phyloP scores from a whole-genome alignment of 495 filamentous ascomycete species.

The Hypomontagnella submonticulosa region DNA sequence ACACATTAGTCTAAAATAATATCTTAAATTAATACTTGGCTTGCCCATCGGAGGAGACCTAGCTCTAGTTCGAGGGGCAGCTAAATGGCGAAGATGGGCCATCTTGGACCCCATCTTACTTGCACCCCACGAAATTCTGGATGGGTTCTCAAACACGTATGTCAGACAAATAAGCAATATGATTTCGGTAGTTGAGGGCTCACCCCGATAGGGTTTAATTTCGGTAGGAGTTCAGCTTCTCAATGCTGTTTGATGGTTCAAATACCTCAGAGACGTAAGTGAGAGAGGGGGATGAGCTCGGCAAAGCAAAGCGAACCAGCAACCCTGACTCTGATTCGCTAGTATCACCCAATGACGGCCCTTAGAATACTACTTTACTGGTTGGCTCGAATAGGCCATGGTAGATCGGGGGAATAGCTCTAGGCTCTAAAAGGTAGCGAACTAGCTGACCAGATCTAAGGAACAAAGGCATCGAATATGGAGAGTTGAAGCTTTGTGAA shows the following conservation, averaged over 20 bases:
- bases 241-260: slow-evolving; percentile 11
- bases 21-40: slow-evolving; percentile 20
- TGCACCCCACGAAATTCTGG: slow-evolving; percentile 8
- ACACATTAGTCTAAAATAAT: slow-evolving; percentile 6
- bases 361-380: slow-evolving; percentile 11
- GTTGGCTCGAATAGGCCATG: slow-evolving; percentile 2
- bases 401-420: too few species aligned
- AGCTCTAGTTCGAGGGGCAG: slow-evolving; percentile 4
- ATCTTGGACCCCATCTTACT: slow-evolving; percentile 1
- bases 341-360: slow-evolving; percentile 8
- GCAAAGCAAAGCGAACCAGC: slow-evolving; percentile 9
- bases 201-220: background rate
- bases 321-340: slow-evolving; percentile 23
- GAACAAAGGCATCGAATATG: too few species aligned
- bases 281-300: slow-evolving; percentile 32
- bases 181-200: slow-evolving; percentile 30
- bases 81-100: slow-evolving; percentile 2
- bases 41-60: slow-evolving; percentile 9
- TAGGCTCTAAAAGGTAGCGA: too few species aligned
- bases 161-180: slow-evolving; percentile 15
- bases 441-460: too few species aligned
- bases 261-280: slow-evolving; percentile 23
- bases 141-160: slow-evolving; percentile 18
- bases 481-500: too few species aligned
- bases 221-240: slow-evolving; percentile 17